Conservation (phyloP, 1,284 basidiomycete species). For the Fomitopsis betulina region DNA sequence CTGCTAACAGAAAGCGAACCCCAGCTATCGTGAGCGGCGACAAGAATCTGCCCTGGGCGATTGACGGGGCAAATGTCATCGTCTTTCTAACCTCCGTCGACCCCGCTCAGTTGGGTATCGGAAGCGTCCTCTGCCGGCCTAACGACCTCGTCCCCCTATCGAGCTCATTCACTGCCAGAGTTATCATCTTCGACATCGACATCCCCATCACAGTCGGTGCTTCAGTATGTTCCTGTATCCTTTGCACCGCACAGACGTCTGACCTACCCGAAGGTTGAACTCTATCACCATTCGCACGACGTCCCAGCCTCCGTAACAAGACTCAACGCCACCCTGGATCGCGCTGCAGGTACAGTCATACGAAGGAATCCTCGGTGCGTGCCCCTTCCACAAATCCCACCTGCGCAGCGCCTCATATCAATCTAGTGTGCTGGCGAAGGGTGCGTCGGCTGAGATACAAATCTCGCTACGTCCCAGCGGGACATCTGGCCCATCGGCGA, state of each 20-base stretch:
- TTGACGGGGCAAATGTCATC: conserved; percentile 86
- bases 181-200: conserved; percentile 92
- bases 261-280: conserved; percentile 58
- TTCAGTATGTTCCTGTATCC: conserved; percentile 47
- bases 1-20: conserved; percentile 1
- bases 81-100: conserved; percentile 85
- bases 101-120: conserved; percentile 81
- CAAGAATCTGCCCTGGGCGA: conserved; percentile 79
- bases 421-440: conserved; percentile 77
- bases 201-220: conserved; percentile 88
- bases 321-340: conserved; percentile 75
- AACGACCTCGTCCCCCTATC: conserved; percentile 70
- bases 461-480: conserved; percentile 65
- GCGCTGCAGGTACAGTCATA: conserved; percentile 67
- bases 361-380: conserved; percentile 80
- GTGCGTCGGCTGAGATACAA: conserved; percentile 80
- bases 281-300: conserved; percentile 94
- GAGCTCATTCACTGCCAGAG: conserved; percentile 76
- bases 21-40: conserved; percentile 87
- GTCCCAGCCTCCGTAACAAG: conserved; percentile 86
- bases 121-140: conserved; percentile 84
- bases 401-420: not conserved
- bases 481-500: conserved; percentile 41
- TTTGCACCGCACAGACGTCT: not conserved
- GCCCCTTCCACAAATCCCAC: not conserved